Evolutionary conservation across 2,329 filamentous ascomycete species (phyloP), one percentile per base, ranked within the genome.

Genomic region (Pseudocercospora fijiensis): DNA sequence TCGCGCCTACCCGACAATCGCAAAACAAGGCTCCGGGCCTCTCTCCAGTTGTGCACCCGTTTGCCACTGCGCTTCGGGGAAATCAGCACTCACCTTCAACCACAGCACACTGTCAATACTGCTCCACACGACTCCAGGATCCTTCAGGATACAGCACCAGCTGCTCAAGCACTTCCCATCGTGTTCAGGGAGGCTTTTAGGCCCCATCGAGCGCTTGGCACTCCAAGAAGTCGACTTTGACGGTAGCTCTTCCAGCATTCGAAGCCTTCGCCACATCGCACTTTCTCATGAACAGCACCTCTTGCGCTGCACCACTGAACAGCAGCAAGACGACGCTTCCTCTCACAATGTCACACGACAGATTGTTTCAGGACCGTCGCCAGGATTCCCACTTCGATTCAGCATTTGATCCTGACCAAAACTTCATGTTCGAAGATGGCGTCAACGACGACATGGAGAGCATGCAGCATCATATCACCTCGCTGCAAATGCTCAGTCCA

Each of bases 331-430:
- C 28, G 4, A 24, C 28, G 53, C 18, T 8, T 16, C 10, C 30
- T 41, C 10, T 20, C 16, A 41, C 1, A 1, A 56, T 56, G 53
- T 56, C 53, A 9, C 1, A 28, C 30, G 28, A 37, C n/a, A 13
- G 24, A 1, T 18, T 22, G n/a, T 56, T 56, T 20, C 28, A 33
- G 28, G 53, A 56, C 24, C 53, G 53, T 10, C 53, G 53, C 28
- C 28, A 28, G 24, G 53, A 56, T 10, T 56, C n/a, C 16, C 37
- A 30, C 18, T 62, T 58, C 28, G 71, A 73, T 28, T 59, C 70
- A 16, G 71, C 69, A 11, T 73, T 73, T 60, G 69, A 72, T 52
- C 71, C 71, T 22, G 64, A 69, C 16, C 47, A 69, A 16, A 61
- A 53, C 57, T 73, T 67, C 66, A 65, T 67, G 56, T 73, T 73